Evolutionary conservation across 768 basidiomycete genomes (phyloP), one percentile per base, ranked within the genome.

Genomic region (Russula sp.): DNA sequence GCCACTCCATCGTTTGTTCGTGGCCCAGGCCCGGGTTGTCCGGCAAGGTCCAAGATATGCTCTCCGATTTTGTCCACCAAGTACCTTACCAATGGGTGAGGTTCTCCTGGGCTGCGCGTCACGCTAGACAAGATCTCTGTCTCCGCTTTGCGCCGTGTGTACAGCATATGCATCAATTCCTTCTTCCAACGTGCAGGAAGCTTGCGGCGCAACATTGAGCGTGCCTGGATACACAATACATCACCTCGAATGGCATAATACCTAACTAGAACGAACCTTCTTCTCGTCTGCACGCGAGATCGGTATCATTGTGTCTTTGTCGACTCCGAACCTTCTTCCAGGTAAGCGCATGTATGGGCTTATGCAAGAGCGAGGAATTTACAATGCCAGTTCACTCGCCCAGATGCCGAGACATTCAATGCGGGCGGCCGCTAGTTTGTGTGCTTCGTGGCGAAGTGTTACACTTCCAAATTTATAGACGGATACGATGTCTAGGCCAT

Each of bases 401-500:
- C 79, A 84, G 18, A 98, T 73, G 2, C 96, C 96, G 3, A 94
- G 71, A 89, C 94, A 98, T 65, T 81, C 74, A 32, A 95, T 71
- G 14, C 91, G 81, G 36, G 76, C 72, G 1, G 91, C 84, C 0
- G 84, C 85, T 39, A 97, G 76, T 46, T 78, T 85, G 16, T 73
- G 76, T 34, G 80, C 81, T 71, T 98, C 91, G 69, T 90, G 89
- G 46, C 77, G 78, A 73, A 93, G 78, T 41, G 75, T 75, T 53
- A 72, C 73, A 60, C 93, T 94, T 10, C 97, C 97, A 67, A 81
- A 83, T 63, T 83, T 88, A 75, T 93, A 98, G 9, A 90, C 88
- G 0, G 89, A 88, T 13, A 94, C 80, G 64, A 99, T 98, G 64
- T 96, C 93, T 46, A 98, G 71, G 1, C 97, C 97, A 71, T 90